A percentile compares a stretch with the other conserved stretches of the same genome.
Conservation (phyloP, 331 rosid species). For the Dryas integrifolia region DNA sequence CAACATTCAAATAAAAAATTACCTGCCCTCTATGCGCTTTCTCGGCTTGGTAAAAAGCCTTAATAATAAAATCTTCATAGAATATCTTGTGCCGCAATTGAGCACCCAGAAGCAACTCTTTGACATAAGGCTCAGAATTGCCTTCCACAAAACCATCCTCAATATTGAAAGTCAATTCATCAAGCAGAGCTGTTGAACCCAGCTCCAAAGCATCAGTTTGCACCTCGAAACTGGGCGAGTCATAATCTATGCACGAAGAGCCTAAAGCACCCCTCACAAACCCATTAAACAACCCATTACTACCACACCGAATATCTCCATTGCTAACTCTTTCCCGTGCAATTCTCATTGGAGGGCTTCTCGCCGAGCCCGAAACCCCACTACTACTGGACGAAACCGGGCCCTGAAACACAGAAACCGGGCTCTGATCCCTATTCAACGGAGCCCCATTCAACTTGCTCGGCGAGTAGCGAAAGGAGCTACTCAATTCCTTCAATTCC, state of each 20-base stretch:
- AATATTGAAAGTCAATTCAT: constrained; percentile 78
- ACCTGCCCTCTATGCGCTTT: constrained; percentile 98
- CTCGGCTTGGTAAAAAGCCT: constrained; percentile 93
- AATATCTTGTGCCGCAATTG: constrained; percentile 81
- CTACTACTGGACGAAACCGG: constrained; percentile 72
- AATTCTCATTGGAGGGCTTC: constrained; percentile 48
- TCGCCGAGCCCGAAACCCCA: constrained; percentile 35
- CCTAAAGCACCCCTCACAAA: constrained; percentile 77
- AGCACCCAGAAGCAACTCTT: constrained; percentile 64
- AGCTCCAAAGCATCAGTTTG: constrained; percentile 37
- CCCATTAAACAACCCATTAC: constrained; percentile 63
- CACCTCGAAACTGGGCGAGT: constrained; percentile 36
- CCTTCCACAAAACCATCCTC: constrained; percentile 65
- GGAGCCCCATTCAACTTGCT: constrained; percentile 53
- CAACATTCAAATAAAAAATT: constrained; percentile 1
- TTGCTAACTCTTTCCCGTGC: constrained; percentile 35
- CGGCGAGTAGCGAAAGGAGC: constrained; percentile 69
- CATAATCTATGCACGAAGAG: constrained; percentile 68
- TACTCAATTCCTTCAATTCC: constrained; percentile 71
- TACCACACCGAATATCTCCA: constrained; percentile 48
- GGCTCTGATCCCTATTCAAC: constrained; percentile 78
- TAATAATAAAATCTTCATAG: constrained; percentile 71
- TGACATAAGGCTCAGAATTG: constrained; percentile 66
- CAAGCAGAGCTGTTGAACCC: constrained; percentile 45
- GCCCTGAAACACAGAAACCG: constrained; percentile 83